Conservation (phyloP, 768 basidiomycete species). For the Phylloporus sp. region DNA sequence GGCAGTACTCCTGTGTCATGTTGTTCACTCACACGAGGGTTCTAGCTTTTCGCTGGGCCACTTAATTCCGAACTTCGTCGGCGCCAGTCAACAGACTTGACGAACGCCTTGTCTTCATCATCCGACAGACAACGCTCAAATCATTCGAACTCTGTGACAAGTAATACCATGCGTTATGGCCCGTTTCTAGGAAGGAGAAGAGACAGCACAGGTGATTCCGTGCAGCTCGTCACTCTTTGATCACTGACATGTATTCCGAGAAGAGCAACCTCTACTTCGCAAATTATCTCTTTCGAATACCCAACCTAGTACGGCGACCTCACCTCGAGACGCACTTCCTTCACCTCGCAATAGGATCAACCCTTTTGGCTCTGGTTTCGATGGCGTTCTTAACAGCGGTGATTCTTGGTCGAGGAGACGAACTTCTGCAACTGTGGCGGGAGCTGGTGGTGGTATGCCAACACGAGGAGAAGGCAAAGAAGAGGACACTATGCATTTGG, state of each 20-base stretch:
- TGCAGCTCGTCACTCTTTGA: neutral
- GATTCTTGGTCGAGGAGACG: slow-evolving; percentile 72
- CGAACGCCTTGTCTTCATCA: slow-evolving; percentile 54
- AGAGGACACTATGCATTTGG: slow-evolving; percentile 37
- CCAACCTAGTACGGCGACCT: slow-evolving; percentile 43
- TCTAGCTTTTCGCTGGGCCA: slow-evolving; percentile 69
- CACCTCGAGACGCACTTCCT: slow-evolving; percentile 56
- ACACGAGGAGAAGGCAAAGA: slow-evolving; percentile 39
- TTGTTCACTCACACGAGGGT: slow-evolving; percentile 27
- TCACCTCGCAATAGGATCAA: slow-evolving; percentile 63
- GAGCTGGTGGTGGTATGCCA: slow-evolving; percentile 31
- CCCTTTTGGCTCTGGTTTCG: slow-evolving; percentile 56
- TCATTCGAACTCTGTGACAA: slow-evolving; percentile 43
- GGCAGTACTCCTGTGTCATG: slow-evolving; percentile 15
- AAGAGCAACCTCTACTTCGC: slow-evolving; percentile 60
- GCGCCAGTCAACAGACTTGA: slow-evolving; percentile 73
- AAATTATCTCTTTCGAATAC: slow-evolving; percentile 65
- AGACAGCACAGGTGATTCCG: slow-evolving; percentile 58
- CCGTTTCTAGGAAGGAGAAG: slow-evolving; percentile 53
- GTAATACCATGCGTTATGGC: slow-evolving; percentile 60
- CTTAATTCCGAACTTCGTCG: slow-evolving; percentile 86
- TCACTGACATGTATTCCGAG: slow-evolving; percentile 11
- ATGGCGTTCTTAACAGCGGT: slow-evolving; percentile 62
- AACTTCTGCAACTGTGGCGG: slow-evolving; percentile 51
- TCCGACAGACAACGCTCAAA: slow-evolving; percentile 57